Evolutionary conservation across 148 eudicot genomes (phyloP).

Genomic region (Agrostemma githago): DNA sequence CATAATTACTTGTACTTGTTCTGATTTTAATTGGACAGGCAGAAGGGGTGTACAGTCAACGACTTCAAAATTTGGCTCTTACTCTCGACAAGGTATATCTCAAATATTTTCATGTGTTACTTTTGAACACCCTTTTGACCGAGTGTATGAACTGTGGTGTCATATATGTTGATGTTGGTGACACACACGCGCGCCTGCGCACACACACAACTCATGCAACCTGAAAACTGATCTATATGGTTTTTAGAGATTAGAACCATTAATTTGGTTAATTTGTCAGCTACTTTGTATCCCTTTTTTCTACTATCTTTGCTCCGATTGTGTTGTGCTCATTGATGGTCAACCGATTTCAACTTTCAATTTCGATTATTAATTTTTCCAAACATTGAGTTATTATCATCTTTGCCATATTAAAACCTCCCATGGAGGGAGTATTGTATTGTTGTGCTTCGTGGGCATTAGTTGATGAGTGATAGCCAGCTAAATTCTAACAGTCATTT

Average conservation of each 20-base stretch:
- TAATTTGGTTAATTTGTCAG: background rate
- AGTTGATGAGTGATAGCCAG: background rate
- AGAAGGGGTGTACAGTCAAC: constrained; percentile 92
- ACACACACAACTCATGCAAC: background rate
- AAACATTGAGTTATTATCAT: background rate
- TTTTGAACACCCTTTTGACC: background rate
- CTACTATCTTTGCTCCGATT: background rate
- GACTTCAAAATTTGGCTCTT: constrained; percentile 98
- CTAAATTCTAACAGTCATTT: background rate
- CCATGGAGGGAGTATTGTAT: background rate
- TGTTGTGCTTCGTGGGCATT: background rate
- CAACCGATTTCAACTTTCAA: background rate
- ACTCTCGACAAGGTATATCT: constrained; percentile 83
- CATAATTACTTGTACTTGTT: constrained; percentile 18
- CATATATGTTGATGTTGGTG: background rate
- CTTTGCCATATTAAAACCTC: background rate
- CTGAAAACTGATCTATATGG: background rate
- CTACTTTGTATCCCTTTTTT: background rate
- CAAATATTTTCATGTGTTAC: background rate
- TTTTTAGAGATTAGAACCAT: background rate
- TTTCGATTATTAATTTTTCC: background rate
- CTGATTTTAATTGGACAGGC: constrained; percentile 47
- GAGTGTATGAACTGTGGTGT: background rate
- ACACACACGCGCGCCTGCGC: background rate
- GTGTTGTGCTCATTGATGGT: background rate